phyloP scores from a whole-genome alignment of 129 eudicot species.

The Dittrichia graveolens region DNA sequence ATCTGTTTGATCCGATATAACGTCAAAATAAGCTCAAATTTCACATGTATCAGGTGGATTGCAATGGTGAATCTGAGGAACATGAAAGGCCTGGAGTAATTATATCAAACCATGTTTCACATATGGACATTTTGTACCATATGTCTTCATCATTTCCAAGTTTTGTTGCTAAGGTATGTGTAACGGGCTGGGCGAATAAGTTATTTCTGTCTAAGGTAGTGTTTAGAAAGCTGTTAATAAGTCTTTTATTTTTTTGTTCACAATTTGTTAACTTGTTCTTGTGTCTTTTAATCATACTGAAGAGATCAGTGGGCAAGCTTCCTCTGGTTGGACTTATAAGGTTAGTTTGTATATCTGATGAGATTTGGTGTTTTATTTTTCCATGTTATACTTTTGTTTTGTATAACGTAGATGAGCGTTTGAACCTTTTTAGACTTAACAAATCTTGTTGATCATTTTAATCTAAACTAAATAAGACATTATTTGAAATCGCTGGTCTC shows the following conservation, averaged over 20 bases:
- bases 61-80: slow-evolving; percentile 49
- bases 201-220: background rate
- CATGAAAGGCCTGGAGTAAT: slow-evolving; percentile 79
- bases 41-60: slow-evolving; percentile 39
- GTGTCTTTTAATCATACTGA: slow-evolving; percentile 38
- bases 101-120: slow-evolving; percentile 86
- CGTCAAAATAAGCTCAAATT: background rate
- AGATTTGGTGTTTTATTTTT: background rate
- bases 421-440: background rate
- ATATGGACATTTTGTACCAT: slow-evolving; percentile 87
- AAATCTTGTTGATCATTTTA: background rate
- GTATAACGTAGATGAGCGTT: background rate
- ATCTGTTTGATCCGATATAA: background rate
- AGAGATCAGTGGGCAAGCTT: slow-evolving; percentile 99
- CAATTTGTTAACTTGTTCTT: slow-evolving; percentile 29
- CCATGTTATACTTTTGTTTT: background rate
- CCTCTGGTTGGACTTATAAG: slow-evolving; percentile 98
- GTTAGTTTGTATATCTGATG: slow-evolving; percentile 48
- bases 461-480: too few species aligned
- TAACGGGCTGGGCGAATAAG: background rate
- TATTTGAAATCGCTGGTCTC: too few species aligned
- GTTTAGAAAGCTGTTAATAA: background rate
- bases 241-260: background rate
- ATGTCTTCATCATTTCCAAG: slow-evolving; percentile 90
- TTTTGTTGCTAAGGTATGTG: slow-evolving; percentile 96